phyloP scores from a whole-genome alignment of 1,284 basidiomycete species.

The Golubevia pallescens region DNA sequence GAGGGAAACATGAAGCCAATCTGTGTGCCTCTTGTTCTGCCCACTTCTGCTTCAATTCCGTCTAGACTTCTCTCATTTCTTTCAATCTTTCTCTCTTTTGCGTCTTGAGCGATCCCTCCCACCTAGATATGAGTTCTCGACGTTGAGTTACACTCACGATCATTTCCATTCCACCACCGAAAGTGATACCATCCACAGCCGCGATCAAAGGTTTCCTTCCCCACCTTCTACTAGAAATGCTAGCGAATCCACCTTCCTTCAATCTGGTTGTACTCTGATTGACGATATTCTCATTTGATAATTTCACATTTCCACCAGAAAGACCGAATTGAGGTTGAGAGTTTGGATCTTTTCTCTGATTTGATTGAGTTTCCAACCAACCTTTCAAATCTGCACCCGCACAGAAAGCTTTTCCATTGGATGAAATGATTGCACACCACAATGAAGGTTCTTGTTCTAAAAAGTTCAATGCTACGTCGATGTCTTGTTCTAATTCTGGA shows the following conservation, averaged over 20 bases:
- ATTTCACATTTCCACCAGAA: not conserved
- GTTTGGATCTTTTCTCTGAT: conserved; percentile 32
- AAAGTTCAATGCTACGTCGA: conserved; percentile 39
- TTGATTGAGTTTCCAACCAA: conserved; percentile 43
- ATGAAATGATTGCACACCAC: conserved; percentile 46
- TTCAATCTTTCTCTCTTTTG: too few species aligned
- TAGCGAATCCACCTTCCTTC: conserved; percentile 39
- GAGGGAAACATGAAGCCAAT: too few species aligned
- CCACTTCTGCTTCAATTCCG: too few species aligned
- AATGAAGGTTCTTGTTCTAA: conserved; percentile 38
- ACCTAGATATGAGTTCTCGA: too few species aligned
- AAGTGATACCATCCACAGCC: conserved; percentile 44
- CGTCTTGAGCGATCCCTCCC: too few species aligned
- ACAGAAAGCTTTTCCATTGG: conserved; percentile 47
- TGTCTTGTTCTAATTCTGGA: conserved; percentile 31
- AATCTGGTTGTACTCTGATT: conserved; percentile 1
- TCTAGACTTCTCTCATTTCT: too few species aligned
- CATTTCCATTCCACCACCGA: conserved; percentile 53
- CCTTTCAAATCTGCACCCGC: conserved; percentile 10
- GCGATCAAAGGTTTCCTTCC: conserved; percentile 49
- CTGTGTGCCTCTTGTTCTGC: too few species aligned
- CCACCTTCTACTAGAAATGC: conserved; percentile 27
- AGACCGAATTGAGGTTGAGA: not conserved
- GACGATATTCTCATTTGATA: not conserved
- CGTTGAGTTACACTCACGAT: too few species aligned